These are phyloP conservation scores for Daldinia decipiens DNA, from an alignment of 495 filamentous ascomycete genomes.

Conservation along the genomic window DNA sequence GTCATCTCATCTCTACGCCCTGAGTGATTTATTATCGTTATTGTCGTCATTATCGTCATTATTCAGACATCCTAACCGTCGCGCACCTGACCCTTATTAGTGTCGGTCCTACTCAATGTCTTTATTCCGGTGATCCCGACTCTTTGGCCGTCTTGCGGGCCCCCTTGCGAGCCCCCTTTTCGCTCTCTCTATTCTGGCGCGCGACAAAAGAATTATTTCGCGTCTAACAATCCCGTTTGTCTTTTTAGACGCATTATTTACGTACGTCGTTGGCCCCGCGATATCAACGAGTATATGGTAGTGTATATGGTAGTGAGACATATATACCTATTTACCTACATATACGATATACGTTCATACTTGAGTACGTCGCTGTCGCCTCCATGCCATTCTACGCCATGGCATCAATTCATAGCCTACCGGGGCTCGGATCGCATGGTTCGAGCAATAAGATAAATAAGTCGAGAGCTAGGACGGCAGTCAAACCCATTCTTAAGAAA, in stretches of 20 bases:
- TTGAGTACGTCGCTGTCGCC: background rate
- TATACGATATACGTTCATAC: conserved; percentile 21
- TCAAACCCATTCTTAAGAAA: conserved; percentile 67
- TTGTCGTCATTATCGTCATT: background rate
- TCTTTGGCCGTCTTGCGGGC: conserved; percentile 36
- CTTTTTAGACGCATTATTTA: conserved; percentile 10
- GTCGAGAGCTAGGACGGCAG: conserved; percentile 52
- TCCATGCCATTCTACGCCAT: conserved; percentile 35
- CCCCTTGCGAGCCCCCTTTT: conserved; percentile 31
- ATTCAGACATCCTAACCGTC: background rate
- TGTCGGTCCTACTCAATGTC: conserved; percentile 43
- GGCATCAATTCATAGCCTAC: conserved; percentile 50
- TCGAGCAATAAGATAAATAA: conserved; percentile 56
- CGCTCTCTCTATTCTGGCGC: conserved; percentile 12
- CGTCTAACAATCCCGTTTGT: conserved; percentile 19
- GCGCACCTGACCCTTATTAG: conserved; percentile 33
- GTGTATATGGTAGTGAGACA: conserved; percentile 21
- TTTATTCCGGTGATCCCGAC: conserved; percentile 47
- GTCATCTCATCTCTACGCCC: conserved; percentile 36
- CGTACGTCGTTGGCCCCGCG: conserved; percentile 24
- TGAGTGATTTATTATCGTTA: conserved; percentile 40
- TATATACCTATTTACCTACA: conserved; percentile 30
- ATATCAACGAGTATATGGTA: conserved; percentile 29
- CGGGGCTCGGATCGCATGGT: conserved; percentile 43
- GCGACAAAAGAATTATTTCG: conserved; percentile 16